Evolutionary conservation across 1,284 basidiomycete genomes (phyloP).

Genomic region (Sporisorium graminicola): DNA sequence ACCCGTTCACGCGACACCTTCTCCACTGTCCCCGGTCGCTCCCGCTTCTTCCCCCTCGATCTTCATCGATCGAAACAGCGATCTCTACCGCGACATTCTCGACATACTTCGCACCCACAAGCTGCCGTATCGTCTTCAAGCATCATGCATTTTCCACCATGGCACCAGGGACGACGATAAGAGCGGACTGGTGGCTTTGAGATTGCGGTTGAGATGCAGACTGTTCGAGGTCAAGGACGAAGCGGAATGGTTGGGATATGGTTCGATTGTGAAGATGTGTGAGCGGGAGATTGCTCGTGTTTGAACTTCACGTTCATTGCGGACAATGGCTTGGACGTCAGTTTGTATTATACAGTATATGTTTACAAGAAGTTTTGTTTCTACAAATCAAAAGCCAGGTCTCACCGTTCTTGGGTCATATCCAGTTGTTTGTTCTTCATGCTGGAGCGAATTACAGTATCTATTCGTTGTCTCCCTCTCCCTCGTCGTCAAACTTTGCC

Average conservation of each 20-base stretch:
- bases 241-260: conserved; percentile 38
- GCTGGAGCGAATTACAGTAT: not conserved
- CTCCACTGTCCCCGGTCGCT: not conserved
- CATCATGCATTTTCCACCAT: not conserved
- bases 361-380: not conserved
- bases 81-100: conserved; percentile 28
- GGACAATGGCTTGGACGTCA: no score
- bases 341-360: conserved; percentile 6
- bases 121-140: conserved; percentile 27
- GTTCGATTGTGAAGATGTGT: conserved; percentile 18
- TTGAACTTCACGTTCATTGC: not conserved
- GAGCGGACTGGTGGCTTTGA: not conserved
- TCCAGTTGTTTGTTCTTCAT: not conserved
- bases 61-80: conserved; percentile 35
- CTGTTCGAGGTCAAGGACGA: conserved; percentile 25
- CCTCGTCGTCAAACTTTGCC: conserved; percentile 15
- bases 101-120: conserved; percentile 26
- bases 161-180: not conserved
- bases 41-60: not conserved
- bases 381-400: not conserved
- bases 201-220: conserved; percentile 12
- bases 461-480: conserved; percentile 18
- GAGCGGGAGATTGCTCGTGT: conserved; percentile 6
- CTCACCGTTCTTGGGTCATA: not conserved
- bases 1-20: not conserved